phyloP scores from a whole-genome alignment of 148 eudicot genomes.

The Bassia scoparia region DNA sequence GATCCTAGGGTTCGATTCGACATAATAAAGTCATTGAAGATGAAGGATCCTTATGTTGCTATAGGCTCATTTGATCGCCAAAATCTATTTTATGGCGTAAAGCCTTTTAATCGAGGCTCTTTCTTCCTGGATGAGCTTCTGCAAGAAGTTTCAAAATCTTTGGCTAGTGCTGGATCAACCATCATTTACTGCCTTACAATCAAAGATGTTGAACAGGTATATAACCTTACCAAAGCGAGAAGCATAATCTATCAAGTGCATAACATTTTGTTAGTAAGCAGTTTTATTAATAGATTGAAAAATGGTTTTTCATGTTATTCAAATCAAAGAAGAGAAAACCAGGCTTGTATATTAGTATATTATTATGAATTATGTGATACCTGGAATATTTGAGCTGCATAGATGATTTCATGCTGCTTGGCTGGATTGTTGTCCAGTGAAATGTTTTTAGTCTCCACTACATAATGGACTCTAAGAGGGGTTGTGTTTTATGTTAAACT shows the following conservation, averaged over 20 bases:
- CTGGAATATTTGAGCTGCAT: neutral
- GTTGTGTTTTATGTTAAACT: neutral
- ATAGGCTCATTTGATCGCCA: conserved; percentile 80
- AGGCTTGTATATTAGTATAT: no score
- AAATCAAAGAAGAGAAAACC: neutral
- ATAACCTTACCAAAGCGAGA: neutral
- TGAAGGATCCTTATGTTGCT: conserved; percentile 57
- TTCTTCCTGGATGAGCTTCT: conserved; percentile 56
- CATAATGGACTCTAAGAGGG: neutral
- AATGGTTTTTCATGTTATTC: neutral
- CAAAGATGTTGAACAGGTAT: conserved; percentile 75
- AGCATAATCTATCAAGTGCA: conserved; percentile 5
- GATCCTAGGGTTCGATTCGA: conserved; percentile 58
- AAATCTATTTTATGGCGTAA: conserved; percentile 71
- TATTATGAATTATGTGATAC: no score
- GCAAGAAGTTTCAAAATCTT: conserved; percentile 50
- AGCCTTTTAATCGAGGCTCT: conserved; percentile 48
- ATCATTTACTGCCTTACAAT: conserved; percentile 76
- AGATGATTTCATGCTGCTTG: neutral
- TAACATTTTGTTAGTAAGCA: neutral
- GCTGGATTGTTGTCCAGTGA: neutral
- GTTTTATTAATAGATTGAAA: neutral
- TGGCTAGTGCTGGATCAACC: conserved; percentile 53
- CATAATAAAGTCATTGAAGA: conserved; percentile 52
- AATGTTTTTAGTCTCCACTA: neutral